Evolutionary conservation across 129 eudicot genomes (phyloP).

Genomic region (Flaveria robusta): DNA sequence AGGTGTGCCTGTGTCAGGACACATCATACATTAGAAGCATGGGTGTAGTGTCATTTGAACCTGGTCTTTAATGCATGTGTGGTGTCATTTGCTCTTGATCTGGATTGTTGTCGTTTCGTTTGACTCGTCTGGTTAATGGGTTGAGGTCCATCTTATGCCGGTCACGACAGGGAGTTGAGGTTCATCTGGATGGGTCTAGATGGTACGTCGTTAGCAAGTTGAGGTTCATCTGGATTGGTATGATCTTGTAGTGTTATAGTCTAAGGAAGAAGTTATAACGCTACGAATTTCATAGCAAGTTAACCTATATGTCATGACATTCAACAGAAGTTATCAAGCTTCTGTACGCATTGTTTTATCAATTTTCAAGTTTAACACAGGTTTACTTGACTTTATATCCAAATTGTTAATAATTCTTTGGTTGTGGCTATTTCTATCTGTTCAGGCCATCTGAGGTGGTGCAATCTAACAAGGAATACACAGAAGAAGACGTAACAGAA

Average conservation of each 20-base stretch:
- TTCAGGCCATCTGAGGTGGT: constrained; percentile 83
- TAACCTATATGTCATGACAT: neutral
- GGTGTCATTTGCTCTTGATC: no score
- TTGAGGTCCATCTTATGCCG: neutral
- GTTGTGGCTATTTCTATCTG: neutral
- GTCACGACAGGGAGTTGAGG: neutral
- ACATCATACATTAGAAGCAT: neutral
- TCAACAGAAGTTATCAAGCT: neutral
- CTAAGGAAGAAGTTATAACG: neutral
- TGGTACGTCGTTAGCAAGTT: neutral
- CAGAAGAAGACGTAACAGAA: constrained; percentile 87
- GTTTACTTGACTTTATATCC: neutral
- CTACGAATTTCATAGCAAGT: neutral
- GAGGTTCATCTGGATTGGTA: neutral
- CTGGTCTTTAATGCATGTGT: no score
- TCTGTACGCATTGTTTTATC: neutral
- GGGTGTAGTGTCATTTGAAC: neutral
- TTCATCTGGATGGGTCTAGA: neutral
- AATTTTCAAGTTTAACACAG: neutral
- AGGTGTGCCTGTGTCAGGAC: no score
- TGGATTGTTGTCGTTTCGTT: neutral
- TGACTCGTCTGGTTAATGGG: neutral
- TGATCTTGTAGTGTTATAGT: neutral
- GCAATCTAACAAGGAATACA: constrained; percentile 77
- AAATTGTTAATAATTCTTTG: neutral